Evolutionary conservation across 2,329 filamentous ascomycete genomes (phyloP), one percentile per base, ranked within the genome.

Genomic region (Domatiomyces catenatus): DNA sequence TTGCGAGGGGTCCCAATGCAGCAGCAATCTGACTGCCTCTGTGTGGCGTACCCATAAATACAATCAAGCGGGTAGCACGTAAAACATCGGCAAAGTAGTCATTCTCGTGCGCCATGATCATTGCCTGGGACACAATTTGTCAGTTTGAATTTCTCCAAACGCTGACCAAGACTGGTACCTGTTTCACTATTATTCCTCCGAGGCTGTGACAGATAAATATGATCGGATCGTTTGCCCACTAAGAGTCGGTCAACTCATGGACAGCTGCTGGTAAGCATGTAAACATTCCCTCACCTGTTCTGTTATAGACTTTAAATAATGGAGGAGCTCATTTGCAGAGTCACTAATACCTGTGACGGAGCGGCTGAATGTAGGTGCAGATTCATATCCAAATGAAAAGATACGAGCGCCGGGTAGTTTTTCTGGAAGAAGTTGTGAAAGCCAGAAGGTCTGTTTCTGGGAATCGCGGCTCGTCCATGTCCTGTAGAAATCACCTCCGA

Each of bases 121-220:
- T 42, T 18, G 54, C 54, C 53, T 56, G n/a, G n/a, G 42, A 20
- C 24, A 6, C 44, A 19, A 48, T 22, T 17, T 32, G 26, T 42
- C 22, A 48, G 32, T 26, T 19, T 46, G 20, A 42, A 48, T n/a
- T 19, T 26, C n/a, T 8, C 17, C 28, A 49, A 32, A 49, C 12
- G 4, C 2, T 17, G 24, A 26, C 28, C 20, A 19, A 32, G 39
- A 39, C 50, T 49, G 20, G n/a, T 46, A 54, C 54, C 50, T 56
- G 45, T 46, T 56, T 53, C 22, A 51, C 44, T 19, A 56, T 19
- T 47, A 56, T 50, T 48, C 53, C 54, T 20, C 54, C 54, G 12
- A 56, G 49, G 39, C 53, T 55, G 42, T 56, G 53, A 42, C 48
- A 50, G 18, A 56, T 48, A 42, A 56, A 56, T 43, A 56, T 53